Conservation (phyloP, 1,139 yeast genomes). For the Eremothecium sinecaudum region DNA sequence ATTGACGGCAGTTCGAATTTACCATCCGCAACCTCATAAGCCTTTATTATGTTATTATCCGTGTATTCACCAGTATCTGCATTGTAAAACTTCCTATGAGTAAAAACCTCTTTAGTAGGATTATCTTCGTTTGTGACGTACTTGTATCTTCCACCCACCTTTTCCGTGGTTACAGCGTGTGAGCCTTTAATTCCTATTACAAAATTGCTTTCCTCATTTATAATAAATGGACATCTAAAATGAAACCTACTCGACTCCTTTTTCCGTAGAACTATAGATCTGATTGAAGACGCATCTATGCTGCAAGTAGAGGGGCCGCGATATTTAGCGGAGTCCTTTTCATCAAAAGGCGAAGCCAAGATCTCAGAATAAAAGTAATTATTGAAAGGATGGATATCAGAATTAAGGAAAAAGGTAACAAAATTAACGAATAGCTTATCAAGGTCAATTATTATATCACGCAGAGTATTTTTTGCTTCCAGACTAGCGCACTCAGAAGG, state of each 20-base stretch:
- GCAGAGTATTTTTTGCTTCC: not conserved
- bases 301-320: too few relatives aligned
- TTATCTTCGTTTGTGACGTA: slow-evolving; percentile 47
- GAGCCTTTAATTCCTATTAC: slow-evolving; percentile 66
- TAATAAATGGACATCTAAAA: slow-evolving; percentile 48
- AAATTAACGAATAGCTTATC: not conserved
- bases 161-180: slow-evolving; percentile 49
- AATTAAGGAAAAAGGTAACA: slow-evolving; percentile 14
- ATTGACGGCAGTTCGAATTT: not conserved
- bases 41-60: slow-evolving; percentile 30
- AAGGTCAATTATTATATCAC: not conserved
- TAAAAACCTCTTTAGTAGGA: slow-evolving; percentile 43
- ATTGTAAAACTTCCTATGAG: slow-evolving; percentile 36
- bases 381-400: too few relatives aligned
- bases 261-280: slow-evolving; percentile 42
- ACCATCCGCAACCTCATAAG: slow-evolving; percentile 36
- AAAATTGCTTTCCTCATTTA: slow-evolving; percentile 38
- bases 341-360: too few relatives aligned
- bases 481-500: not conserved
- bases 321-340: too few relatives aligned
- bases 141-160: slow-evolving; percentile 35
- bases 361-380: too few relatives aligned
- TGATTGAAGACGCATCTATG: slow-evolving; percentile 20
- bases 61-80: slow-evolving; percentile 39
- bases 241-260: slow-evolving; percentile 55